Conservation (phyloP, 495 filamentous ascomycete genomes). For the Lineolata rhizophorae region DNA sequence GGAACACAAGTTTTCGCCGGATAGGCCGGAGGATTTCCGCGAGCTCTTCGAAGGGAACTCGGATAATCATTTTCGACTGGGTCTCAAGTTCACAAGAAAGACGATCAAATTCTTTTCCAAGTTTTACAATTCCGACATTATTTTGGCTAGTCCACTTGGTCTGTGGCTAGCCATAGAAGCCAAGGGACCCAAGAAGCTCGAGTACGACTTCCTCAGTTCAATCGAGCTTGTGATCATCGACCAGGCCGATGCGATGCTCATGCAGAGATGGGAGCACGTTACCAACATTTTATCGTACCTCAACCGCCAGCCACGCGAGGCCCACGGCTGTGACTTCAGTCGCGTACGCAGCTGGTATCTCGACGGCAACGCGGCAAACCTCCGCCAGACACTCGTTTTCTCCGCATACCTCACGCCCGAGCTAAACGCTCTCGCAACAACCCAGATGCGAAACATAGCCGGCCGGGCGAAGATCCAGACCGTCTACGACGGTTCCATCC, state of each 20-base stretch:
- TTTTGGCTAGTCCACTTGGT: conserved; percentile 73
- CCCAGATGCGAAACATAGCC: conserved; percentile 54
- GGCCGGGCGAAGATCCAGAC: conserved; percentile 54
- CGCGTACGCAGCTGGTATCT: conserved; percentile 83
- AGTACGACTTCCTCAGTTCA: conserved; percentile 80
- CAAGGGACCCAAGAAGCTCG: conserved; percentile 48
- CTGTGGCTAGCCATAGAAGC: conserved; percentile 74
- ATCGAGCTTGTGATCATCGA: conserved; percentile 81
- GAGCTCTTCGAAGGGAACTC: conserved; percentile 87
- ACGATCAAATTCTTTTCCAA: conserved; percentile 85
- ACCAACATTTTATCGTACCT: conserved; percentile 78
- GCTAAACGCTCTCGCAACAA: conserved; percentile 54
- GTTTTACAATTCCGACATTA: conserved; percentile 92
- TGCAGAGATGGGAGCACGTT: conserved; percentile 98
- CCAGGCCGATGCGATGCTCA: conserved; percentile 78
- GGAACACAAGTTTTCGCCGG: conserved; percentile 36
- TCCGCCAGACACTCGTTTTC: conserved; percentile 67
- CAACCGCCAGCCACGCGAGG: conserved; percentile 71
- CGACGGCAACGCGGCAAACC: conserved; percentile 54
- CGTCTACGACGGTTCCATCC: conserved; percentile 43
- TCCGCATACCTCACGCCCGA: conserved; percentile 75
- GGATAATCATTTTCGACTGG: conserved; percentile 87
- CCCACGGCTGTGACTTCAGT: conserved; percentile 85
- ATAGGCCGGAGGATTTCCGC: conserved; percentile 69
- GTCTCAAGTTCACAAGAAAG: conserved; percentile 86